phyloP scores from a whole-genome alignment of 441 rosid species.

The Bocquillonia castaneifolia region DNA sequence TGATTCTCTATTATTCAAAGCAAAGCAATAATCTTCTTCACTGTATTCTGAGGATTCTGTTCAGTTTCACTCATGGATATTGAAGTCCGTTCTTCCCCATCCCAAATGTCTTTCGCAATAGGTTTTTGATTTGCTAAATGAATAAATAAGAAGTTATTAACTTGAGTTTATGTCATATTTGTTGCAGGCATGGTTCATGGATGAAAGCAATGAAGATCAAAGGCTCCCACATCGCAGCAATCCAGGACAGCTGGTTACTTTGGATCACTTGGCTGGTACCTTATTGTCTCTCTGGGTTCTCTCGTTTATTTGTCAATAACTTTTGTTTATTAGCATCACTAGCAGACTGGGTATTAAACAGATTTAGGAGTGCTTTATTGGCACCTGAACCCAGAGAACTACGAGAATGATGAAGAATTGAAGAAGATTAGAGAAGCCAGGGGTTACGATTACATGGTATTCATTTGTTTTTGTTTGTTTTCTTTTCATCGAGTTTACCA shows the following conservation, averaged over 20 bases:
- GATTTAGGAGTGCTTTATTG: constrained; percentile 76
- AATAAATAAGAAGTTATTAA: background rate
- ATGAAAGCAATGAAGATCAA: constrained; percentile 61
- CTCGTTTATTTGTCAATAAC: background rate
- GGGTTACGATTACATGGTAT: constrained; percentile 81
- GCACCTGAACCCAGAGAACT: constrained; percentile 61
- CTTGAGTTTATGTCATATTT: background rate
- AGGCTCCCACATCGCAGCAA: constrained; percentile 61
- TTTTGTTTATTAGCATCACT: background rate
- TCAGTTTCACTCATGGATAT: constrained; percentile 43
- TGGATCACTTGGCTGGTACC: constrained; percentile 56
- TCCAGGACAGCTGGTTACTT: constrained; percentile 47
- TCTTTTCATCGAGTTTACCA: background rate
- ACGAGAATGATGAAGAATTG: constrained; percentile 62
- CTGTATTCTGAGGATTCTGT: background rate
- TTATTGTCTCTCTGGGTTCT: background rate
- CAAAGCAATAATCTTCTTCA: background rate
- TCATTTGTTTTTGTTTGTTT: background rate
- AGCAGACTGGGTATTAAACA: constrained; percentile 21
- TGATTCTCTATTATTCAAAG: too few species aligned
- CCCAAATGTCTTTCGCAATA: background rate
- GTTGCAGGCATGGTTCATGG: constrained; percentile 80
- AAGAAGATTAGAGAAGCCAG: constrained; percentile 57
- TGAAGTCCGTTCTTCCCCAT: constrained; percentile 43
- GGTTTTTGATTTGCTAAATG: background rate